Evolutionary conservation across 2,329 filamentous ascomycete species (phyloP).

Genomic region (Aspergillus neotritici): DNA sequence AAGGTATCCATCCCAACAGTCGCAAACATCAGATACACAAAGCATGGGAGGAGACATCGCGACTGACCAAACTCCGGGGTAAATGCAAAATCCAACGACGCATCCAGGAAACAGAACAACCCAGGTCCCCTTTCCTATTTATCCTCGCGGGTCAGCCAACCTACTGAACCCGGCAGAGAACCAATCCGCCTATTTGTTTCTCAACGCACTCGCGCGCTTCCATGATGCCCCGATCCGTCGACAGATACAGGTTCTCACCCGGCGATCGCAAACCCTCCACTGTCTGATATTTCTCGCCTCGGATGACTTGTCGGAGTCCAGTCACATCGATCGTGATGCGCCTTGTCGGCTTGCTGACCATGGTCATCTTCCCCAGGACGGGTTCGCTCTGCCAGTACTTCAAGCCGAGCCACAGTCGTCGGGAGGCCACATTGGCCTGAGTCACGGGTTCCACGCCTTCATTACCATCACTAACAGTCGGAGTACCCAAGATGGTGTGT

Average conservation of each 20-base stretch:
- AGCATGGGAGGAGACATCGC: conserved; percentile 28
- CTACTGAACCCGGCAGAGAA: conserved; percentile 61
- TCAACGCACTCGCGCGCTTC: conserved; percentile 79
- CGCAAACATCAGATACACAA: conserved; percentile 22
- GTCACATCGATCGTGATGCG: conserved; percentile 60
- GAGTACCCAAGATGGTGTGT: conserved; percentile 49
- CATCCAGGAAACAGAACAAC: conserved; percentile 14
- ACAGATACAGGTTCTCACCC: conserved; percentile 77
- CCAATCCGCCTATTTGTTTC: conserved; percentile 71
- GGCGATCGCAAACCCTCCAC: conserved; percentile 67
- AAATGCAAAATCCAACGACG: conserved; percentile 27
- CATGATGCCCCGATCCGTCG: conserved; percentile 69
- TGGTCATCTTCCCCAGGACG: conserved; percentile 61
- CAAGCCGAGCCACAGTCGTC: conserved; percentile 79
- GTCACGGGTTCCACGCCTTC: conserved; percentile 52
- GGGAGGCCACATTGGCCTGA: conserved; percentile 62
- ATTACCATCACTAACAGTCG: conserved; percentile 36
- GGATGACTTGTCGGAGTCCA: conserved; percentile 59
- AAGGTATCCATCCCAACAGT: conserved; percentile 32
- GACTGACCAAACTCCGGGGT: conserved; percentile 35
- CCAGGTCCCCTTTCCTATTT: conserved; percentile 6
- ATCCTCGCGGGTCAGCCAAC: conserved; percentile 1
- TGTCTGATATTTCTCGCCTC: conserved; percentile 61
- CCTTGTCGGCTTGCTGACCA: conserved; percentile 70
- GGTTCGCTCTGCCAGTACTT: conserved; percentile 85